Evolutionary conservation across 2,329 filamentous ascomycete species (phyloP), one percentile per base, ranked within the genome.

Genomic region (Colletotrichum higginsianum): DNA sequence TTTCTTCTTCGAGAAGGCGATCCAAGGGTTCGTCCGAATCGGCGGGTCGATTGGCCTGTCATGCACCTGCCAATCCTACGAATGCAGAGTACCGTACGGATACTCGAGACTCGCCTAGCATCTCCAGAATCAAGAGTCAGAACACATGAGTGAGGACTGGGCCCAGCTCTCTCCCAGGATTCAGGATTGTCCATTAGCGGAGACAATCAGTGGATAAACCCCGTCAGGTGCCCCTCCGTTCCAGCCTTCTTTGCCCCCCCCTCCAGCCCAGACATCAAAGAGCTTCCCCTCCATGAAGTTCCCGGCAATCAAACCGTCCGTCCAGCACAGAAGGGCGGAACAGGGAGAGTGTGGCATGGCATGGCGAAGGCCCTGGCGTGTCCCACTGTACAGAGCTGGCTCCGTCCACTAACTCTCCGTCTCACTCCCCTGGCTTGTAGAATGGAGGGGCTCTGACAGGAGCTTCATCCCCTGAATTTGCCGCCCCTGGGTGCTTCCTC

Each of bases 351-450:
- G 52, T 47, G 44, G 26, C 40, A 64, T 63, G 68, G 68, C 65
- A 26, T 4, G 26, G 68, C 65, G 64, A 71, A 63, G 67, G 21
- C 67, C 47, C 38, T 18, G 18, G 18, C 40, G 55, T 50, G 65
- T 66, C 18, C 68, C 65, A 71, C 38, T 38, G 58, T n/a, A 61
- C 68, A 68, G 68, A 58, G 68, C 57, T 61, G 55, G 21, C 23
- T 47, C 46, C 50, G 18, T 15, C 46, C 55, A 50, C 9, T 23
- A 7, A 30, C 30, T 30, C 30, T 30, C 30, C 30, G 38, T 15
- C n/a, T 18, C 35, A 35, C 42, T 15, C 30, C 7, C 26, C 57
- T 62, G 57, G 64, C 44, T 50, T 55, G 38, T 23, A 15, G 44
- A 49, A 42, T n/a, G 58, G 58, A 30, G 30, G 44, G 67, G 56